phyloP scores from a whole-genome alignment of 2,329 filamentous ascomycete species.

The Lasiodiplodia gonubiensis region DNA sequence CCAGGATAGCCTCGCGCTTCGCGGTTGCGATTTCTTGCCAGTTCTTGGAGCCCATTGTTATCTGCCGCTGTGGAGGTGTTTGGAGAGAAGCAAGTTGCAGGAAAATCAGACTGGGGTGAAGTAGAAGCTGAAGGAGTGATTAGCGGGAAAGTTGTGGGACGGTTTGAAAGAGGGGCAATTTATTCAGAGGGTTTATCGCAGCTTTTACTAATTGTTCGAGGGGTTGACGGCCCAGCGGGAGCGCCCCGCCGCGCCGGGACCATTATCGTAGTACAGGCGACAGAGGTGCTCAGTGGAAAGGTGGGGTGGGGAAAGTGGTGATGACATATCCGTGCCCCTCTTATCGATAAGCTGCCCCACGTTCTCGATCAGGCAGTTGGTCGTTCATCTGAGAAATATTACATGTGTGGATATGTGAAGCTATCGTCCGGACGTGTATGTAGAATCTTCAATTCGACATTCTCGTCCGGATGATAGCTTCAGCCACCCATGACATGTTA shows the following conservation, averaged over 20 bases:
- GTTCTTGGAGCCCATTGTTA: not conserved
- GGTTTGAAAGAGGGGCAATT: not conserved
- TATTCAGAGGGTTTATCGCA: not conserved
- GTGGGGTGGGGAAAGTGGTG: constrained; percentile 14
- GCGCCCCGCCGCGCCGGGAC: not conserved
- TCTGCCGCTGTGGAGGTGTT: not conserved
- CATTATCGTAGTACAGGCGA: constrained; percentile 2
- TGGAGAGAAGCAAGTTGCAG: not conserved
- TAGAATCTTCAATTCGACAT: too few species aligned
- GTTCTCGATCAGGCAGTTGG: not conserved
- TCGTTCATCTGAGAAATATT: not conserved
- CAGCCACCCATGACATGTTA: too few species aligned
- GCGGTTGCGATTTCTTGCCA: constrained; percentile 24
- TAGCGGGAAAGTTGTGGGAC: not conserved
- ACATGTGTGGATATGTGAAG: not conserved
- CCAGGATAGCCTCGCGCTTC: constrained; percentile 25
- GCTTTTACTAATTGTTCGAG: not conserved
- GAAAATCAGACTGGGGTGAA: not conserved
- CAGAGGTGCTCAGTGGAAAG: not conserved
- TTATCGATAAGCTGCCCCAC: not conserved
- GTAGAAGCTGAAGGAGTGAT: not conserved
- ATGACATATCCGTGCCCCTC: constrained; percentile 4
- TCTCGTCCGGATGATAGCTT: too few species aligned
- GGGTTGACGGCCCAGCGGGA: not conserved
- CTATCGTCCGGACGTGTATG: too few species aligned